phyloP scores from a whole-genome alignment of 805 yeast genomes.

The Limtongia smithiae region DNA sequence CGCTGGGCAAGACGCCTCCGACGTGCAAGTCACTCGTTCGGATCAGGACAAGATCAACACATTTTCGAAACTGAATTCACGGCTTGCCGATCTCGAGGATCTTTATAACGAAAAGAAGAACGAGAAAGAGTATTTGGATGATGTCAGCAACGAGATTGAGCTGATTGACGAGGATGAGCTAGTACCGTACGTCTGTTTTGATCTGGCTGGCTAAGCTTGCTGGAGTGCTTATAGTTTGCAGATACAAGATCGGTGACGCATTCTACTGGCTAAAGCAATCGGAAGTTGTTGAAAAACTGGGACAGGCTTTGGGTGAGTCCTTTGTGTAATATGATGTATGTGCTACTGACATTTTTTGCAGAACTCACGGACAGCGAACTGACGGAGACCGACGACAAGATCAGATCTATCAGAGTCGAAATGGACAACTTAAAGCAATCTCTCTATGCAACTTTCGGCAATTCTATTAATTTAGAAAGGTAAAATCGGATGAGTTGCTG shows the following conservation, averaged over 20 bases:
- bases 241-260: slow-evolving; percentile 73
- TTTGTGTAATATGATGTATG: neutral
- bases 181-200: slow-evolving; percentile 30
- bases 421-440: slow-evolving; percentile 61
- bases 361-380: slow-evolving; percentile 50
- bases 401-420: slow-evolving; percentile 52
- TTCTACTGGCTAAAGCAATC: slow-evolving; percentile 67
- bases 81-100: slow-evolving; percentile 56
- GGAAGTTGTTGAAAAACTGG: slow-evolving; percentile 66
- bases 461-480: slow-evolving; percentile 78
- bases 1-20: slow-evolving; percentile 26
- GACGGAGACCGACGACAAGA: slow-evolving; percentile 43
- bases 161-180: slow-evolving; percentile 60
- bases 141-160: slow-evolving; percentile 79
- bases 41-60: slow-evolving; percentile 88
- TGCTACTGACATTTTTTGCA: neutral
- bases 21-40: slow-evolving; percentile 62
- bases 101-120: slow-evolving; percentile 49
- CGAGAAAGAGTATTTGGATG: slow-evolving; percentile 86
- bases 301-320: slow-evolving; percentile 48
- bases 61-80: slow-evolving; percentile 76
- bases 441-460: slow-evolving; percentile 87
- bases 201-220: neutral
- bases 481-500: slow-evolving; percentile 2
- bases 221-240: too few species aligned